Base-by-base conservation (phyloP, 2,329 filamentous ascomycete species). In the Dothideomycetes sp. region DNA sequence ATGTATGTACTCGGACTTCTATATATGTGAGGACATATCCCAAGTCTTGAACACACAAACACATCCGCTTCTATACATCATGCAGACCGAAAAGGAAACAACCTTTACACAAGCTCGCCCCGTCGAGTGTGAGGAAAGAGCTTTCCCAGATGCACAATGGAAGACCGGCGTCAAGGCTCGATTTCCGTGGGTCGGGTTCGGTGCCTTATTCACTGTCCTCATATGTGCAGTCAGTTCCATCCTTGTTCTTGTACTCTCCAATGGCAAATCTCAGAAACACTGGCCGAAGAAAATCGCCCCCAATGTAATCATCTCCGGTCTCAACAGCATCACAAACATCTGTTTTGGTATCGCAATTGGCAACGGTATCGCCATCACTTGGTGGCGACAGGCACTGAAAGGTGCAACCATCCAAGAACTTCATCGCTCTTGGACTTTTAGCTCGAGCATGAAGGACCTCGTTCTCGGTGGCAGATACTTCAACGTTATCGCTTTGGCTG, bases 401-500 rank as follows among this genome's bases (percentile, higher is more conserved):
- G 51, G 51, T 7, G 44, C 46, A 2, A 52, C 50, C 5, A 49
- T 53, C 15, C 20, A 48, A n/a, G 39, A 53, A 13, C 46, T 53
- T 3, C 50, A 54, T 23, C 43, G 47, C 2, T 51, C 47, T 1
- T 54, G 49, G 48, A 34, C 41, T 7, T 54, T 53, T 43, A 47
- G 45, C 36, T 45, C 45, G 15, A 49, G 46, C 15, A 24, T 53
- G 24, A 47, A 49, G 13, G 44, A 51, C 4, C 30, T 53, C 3
- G 24, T 50, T 4, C 32, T 52, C 1, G 45, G 37, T 3, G 49
- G 44, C 15, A 51, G 44, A 38, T 50, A 49, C 43, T 53, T 54
- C 47, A 54, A 54, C 41, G 22, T 52, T 25, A 52, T 53, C 17
- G 52, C 51, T 5, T 40, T 54, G 3, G 50, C 52, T 1, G 52